Percentiles rank a stretch among this genome's conserved stretches.
phyloP scores from a whole-genome alignment of 345 rosid species.

The Salix caprea region DNA sequence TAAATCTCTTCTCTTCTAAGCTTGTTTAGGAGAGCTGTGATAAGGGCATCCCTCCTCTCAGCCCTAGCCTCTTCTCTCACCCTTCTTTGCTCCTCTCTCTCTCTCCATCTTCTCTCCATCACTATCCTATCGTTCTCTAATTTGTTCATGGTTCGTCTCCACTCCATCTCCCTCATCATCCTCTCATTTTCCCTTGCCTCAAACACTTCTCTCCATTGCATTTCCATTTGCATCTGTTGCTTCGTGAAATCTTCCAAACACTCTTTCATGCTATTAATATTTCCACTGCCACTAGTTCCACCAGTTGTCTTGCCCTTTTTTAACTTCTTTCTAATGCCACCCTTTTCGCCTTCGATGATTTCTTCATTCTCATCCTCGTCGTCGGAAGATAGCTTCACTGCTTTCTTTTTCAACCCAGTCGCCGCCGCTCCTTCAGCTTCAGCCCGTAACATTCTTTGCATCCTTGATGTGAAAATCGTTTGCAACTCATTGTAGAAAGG shows the following conservation, averaged over 20 bases:
- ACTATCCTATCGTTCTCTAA: conserved; percentile 81
- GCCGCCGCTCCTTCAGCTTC: conserved; percentile 61
- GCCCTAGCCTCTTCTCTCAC: conserved; percentile 90
- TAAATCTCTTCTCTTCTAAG: conserved; percentile 52
- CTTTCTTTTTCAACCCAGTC: conserved; percentile 50
- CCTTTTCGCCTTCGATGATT: conserved; percentile 40
- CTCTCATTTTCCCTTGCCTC: conserved; percentile 76
- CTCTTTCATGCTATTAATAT: conserved; percentile 37
- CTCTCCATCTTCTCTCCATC: conserved; percentile 84
- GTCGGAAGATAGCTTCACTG: conserved; percentile 56
- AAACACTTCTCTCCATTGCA: conserved; percentile 78
- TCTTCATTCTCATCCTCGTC: conserved; percentile 72
- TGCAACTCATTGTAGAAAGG: conserved; percentile 79
- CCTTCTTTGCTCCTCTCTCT: conserved; percentile 86
- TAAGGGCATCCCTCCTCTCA: conserved; percentile 80
- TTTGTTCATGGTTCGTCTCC: conserved; percentile 80
- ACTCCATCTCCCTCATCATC: conserved; percentile 72
- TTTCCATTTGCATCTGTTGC: conserved; percentile 74
- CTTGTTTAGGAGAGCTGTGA: conserved; percentile 69
- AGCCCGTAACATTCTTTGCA: conserved; percentile 70
- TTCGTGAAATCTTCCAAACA: conserved; percentile 72
- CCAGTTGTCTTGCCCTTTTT: conserved; percentile 36
- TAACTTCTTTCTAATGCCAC: conserved; percentile 35
- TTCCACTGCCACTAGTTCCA: conserved; percentile 8
- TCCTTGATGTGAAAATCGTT: conserved; percentile 52